Percentiles rank a stretch among this genome's conserved stretches.
phyloP scores from a whole-genome alignment of 2,329 filamentous ascomycete genomes.

The Phaeoacremonium minimum region DNA sequence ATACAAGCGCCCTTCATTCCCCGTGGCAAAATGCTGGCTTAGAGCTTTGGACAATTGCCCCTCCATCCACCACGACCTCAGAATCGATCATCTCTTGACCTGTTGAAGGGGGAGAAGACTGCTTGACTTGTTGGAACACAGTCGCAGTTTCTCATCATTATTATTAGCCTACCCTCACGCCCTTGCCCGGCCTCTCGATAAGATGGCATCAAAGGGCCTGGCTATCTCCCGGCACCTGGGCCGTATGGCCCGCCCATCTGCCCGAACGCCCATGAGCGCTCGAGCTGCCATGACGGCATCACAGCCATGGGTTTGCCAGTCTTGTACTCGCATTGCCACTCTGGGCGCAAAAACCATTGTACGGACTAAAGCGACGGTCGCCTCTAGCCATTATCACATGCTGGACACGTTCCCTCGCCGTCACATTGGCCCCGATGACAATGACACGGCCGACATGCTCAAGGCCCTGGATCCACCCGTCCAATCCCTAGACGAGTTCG shows the following conservation, averaged over 20 bases:
- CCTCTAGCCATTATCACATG: conserved; percentile 16
- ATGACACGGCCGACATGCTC: conserved; percentile 73
- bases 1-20: too few species aligned
- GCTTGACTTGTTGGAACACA: too few species aligned
- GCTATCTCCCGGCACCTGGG: conserved; percentile 12
- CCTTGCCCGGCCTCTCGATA: too few species aligned
- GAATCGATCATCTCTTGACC: too few species aligned
- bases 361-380: conserved; percentile 13
- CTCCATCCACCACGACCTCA: too few species aligned
- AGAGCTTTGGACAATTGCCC: too few species aligned
- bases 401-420: conserved; percentile 70
- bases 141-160: too few species aligned
- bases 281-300: neutral
- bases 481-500: conserved; percentile 73
- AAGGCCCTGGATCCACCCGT: conserved; percentile 71
- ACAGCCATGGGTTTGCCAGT: conserved; percentile 9
- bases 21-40: too few species aligned
- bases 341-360: conserved; percentile 6
- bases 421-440: conserved; percentile 79
- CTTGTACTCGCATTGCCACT: conserved; percentile 6
- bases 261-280: neutral
- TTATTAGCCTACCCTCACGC: too few species aligned
- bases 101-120: too few species aligned
- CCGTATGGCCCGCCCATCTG: conserved; percentile 3
- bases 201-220: conserved; percentile 12